Evolutionary conservation across 148 eudicot genomes (phyloP), one percentile per base, ranked within the genome.

Genomic region (Amaranthus palmeri): DNA sequence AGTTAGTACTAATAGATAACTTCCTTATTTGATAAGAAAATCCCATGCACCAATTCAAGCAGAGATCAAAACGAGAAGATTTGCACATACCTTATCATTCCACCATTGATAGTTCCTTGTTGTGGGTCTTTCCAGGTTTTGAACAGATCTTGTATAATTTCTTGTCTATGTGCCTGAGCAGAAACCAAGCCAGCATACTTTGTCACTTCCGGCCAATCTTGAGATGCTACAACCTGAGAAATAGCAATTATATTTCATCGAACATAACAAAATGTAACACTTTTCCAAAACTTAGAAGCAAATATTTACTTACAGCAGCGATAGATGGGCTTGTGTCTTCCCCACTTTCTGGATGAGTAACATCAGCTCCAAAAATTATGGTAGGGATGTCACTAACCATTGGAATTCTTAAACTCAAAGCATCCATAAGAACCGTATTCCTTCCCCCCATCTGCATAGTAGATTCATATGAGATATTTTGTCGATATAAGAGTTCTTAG

Each of bases 151-250:
- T 92, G 93, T 67, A 92, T 92, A n/a, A 92, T 85, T 81, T 92
- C 98, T 77, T 92, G 96, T 46, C 98, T 81, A 67, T 84, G 96
- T 67, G 98, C 83, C 83, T 92, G 98, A 53, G 98, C 93, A 63
- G 93, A 88, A 4, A 90, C 96, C 81, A 90, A 68, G 42, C 96
- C 97, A 57, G 93, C 93, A 75, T 92, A 92, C 69, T 88, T 90
- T 43, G 97, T 92, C n/a, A 90, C 88, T 82, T 92, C 92, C 13
- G 96, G 96, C 97, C 97, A 92, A 72, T 92, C 97, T 82, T 90
- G 96, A 41, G 97, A 90, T 49, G 97, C 97, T 65, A 90, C 97
- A 61, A 92, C 97, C 97, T 92, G 83, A 51, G 6, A 36, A 42
- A 8, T 62, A 58, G 47, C 10, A 3, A 65, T 74, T 56, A 79